phyloP scores from a whole-genome alignment of 225 moss, liverwort and hornwort genomes.

The Bryoerythrophyllum caledonicum region DNA sequence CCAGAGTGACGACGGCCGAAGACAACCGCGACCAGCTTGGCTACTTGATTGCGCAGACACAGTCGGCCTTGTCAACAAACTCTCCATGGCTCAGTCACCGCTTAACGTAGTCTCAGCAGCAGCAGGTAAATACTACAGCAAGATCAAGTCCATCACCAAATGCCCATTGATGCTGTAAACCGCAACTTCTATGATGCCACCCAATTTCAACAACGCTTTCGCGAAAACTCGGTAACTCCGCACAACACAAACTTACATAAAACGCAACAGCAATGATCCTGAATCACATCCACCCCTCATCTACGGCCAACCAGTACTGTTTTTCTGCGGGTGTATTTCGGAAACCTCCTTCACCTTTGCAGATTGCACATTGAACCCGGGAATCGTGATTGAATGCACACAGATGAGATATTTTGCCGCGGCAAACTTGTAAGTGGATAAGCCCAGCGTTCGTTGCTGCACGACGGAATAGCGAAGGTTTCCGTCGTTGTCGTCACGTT shows the following conservation, averaged over 20 bases:
- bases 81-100: constrained; percentile 30
- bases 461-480: neutral
- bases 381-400: neutral
- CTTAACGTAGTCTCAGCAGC: neutral
- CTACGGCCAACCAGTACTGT: neutral
- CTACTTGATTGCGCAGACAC: constrained; percentile 19
- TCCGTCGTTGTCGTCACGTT: neutral
- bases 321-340: neutral
- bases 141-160: constrained; percentile 5
- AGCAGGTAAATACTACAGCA: neutral
- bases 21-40: constrained; percentile 14
- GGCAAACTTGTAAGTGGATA: constrained; percentile 20
- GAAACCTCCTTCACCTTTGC: neutral
- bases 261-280: neutral
- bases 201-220: neutral
- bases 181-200: neutral
- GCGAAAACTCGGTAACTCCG: neutral
- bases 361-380: neutral
- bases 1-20: neutral
- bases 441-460: neutral
- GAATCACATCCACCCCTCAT: constrained; percentile 7
- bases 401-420: neutral
- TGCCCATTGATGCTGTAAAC: neutral
- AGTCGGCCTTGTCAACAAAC: constrained; percentile 23
- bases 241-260: too few relatives aligned